These are phyloP conservation scores for Citrullus colocynthis DNA, from an alignment of 306 rosid species.

Conservation along the genomic window DNA sequence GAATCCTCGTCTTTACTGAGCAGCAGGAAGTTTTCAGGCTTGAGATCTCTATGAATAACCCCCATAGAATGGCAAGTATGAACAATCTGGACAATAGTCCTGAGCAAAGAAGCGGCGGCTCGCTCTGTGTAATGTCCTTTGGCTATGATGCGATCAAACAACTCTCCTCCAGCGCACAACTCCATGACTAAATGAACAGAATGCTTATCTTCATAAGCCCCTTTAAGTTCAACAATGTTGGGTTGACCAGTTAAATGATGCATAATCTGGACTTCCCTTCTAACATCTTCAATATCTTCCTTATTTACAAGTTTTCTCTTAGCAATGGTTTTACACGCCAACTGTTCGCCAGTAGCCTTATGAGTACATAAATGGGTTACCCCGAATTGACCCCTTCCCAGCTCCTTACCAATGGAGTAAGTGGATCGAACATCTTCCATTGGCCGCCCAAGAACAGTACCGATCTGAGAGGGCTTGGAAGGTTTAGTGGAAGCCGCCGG, in stretches of 20 bases:
- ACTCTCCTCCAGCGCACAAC: slow-evolving; percentile 88
- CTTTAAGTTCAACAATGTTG: slow-evolving; percentile 80
- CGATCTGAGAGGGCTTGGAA: slow-evolving; percentile 24
- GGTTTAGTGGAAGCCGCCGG: slow-evolving; percentile 22
- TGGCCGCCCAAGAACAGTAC: slow-evolving; percentile 68
- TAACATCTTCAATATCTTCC: slow-evolving; percentile 80
- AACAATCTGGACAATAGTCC: slow-evolving; percentile 83
- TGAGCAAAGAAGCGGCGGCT: slow-evolving; percentile 67
- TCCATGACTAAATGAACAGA: slow-evolving; percentile 91
- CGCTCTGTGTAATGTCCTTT: slow-evolving; percentile 95
- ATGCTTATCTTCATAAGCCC: slow-evolving; percentile 85
- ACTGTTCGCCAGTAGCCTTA: slow-evolving; percentile 58
- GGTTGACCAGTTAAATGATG: slow-evolving; percentile 77
- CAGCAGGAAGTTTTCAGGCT: slow-evolving; percentile 97
- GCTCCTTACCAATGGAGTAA: slow-evolving; percentile 69
- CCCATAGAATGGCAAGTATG: slow-evolving; percentile 96
- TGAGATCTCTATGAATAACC: slow-evolving; percentile 90
- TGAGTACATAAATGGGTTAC: slow-evolving; percentile 72
- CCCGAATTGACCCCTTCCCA: slow-evolving; percentile 92
- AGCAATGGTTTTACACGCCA: slow-evolving; percentile 87
- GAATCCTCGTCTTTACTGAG: slow-evolving; percentile 62
- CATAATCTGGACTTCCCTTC: slow-evolving; percentile 95
- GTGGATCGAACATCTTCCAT: slow-evolving; percentile 62
- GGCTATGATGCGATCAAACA: slow-evolving; percentile 81
- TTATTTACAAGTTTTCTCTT: slow-evolving; percentile 73